Percentiles rank a stretch among this genome's conserved stretches.
phyloP scores from a whole-genome alignment of 371 early-diverging fungal genomes.

The Mortierella sp. region DNA sequence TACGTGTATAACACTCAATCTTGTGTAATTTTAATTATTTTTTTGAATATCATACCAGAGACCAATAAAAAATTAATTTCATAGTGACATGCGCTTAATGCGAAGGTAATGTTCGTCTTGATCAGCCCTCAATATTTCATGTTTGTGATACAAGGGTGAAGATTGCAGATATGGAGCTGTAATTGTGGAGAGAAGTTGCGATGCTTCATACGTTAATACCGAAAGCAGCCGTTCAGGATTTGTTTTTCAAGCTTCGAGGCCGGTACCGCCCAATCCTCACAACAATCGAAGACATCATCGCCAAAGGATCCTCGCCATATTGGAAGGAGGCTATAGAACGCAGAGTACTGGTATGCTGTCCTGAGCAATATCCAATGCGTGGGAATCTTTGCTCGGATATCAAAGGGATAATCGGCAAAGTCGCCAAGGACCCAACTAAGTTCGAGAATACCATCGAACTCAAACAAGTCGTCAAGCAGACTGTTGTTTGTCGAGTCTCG shows the following conservation, averaged over 20 bases:
- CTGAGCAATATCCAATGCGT: conserved; percentile 22
- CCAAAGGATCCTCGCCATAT: conserved; percentile 33
- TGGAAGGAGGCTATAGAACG: conserved; percentile 34
- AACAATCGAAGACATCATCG: conserved; percentile 44
- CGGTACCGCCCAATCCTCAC: conserved; percentile 34
- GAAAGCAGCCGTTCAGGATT: conserved; percentile 29
- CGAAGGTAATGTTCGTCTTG: no score
- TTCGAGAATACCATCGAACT: conserved; percentile 31
- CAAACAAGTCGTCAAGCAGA: conserved; percentile 39
- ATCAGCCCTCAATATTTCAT: no score
- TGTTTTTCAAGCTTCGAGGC: conserved; percentile 40
- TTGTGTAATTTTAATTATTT: no score
- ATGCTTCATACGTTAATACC: conserved; percentile 31
- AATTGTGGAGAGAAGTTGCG: no score
- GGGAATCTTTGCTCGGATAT: conserved; percentile 37
- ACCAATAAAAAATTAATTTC: no score
- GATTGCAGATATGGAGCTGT: no score
- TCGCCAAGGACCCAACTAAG: conserved; percentile 38
- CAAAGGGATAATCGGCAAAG: conserved; percentile 43
- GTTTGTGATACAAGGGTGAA: no score
- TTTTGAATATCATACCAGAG: no score
- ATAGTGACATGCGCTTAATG: no score
- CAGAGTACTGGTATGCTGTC: conserved; percentile 21
- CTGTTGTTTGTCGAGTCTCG: conserved; percentile 35
- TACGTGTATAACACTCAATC: no score